These are phyloP conservation scores for Clonostachys chloroleuca DNA, from an alignment of 2,329 filamentous ascomycete species.

Conservation along the genomic window DNA sequence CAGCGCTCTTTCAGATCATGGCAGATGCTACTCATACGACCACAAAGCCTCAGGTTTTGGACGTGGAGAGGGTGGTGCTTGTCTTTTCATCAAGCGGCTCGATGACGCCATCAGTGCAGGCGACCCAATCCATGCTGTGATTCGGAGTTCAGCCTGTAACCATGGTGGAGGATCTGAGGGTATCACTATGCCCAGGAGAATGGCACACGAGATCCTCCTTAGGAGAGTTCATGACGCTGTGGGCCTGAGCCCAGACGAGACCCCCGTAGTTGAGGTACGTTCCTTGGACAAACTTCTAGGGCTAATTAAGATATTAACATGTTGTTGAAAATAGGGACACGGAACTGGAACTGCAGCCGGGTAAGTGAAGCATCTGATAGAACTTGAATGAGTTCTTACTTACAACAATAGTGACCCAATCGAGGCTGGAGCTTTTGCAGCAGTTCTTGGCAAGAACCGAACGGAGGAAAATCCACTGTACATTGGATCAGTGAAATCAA, in stretches of 20 bases:
- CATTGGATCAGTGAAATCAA: conserved; percentile 10
- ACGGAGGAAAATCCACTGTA: background rate
- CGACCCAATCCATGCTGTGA: conserved; percentile 28
- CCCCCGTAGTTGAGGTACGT: conserved; percentile 25
- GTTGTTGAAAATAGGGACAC: conserved; percentile 31
- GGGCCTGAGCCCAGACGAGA: conserved; percentile 23
- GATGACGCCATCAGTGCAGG: conserved; percentile 51
- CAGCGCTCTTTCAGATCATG: conserved; percentile 19
- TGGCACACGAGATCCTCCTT: conserved; percentile 35
- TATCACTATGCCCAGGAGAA: conserved; percentile 42
- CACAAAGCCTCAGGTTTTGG: conserved; percentile 59
- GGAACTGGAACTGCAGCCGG: conserved; percentile 47
- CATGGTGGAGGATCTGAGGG: conserved; percentile 30
- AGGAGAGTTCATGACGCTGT: conserved; percentile 26
- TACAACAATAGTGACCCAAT: conserved; percentile 30
- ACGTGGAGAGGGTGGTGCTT: conserved; percentile 56
- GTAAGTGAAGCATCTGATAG: conserved; percentile 43
- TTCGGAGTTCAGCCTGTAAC: conserved; percentile 20
- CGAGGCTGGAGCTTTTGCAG: conserved; percentile 27
- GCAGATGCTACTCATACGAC: conserved; percentile 50
- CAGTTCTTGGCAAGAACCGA: background rate
- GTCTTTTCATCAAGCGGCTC: conserved; percentile 54
- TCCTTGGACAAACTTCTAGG: conserved; percentile 21
- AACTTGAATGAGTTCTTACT: too few relatives aligned
- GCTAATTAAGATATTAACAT: too few relatives aligned